phyloP scores from a whole-genome alignment of 108 stramenopile genomes.

The Cyclotella atomus region DNA sequence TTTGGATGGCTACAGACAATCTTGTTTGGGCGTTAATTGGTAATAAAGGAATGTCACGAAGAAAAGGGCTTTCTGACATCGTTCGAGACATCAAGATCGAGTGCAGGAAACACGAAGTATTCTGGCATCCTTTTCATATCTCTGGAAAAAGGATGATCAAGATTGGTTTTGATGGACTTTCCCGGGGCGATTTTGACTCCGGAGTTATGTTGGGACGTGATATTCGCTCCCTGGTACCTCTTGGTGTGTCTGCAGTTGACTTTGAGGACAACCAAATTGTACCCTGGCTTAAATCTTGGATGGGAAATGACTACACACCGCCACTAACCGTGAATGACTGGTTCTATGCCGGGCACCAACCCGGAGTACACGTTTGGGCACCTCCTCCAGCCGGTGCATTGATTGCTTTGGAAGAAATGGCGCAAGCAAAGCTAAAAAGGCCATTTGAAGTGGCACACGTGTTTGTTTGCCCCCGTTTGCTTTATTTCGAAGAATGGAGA shows the following conservation, averaged over 20 bases:
- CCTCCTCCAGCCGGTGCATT: constrained; percentile 19
- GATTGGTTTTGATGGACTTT: constrained; percentile 26
- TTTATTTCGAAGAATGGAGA: constrained; percentile 11
- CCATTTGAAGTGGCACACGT: constrained; percentile 5
- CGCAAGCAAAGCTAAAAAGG: constrained; percentile 1
- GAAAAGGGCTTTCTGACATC: background rate
- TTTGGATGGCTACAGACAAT: constrained; percentile 19
- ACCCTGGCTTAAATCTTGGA: background rate
- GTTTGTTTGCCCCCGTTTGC: constrained; percentile 6
- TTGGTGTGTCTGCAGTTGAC: background rate
- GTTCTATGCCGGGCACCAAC: constrained; percentile 5
- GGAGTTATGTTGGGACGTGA: constrained; percentile 7
- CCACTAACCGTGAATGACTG: background rate
- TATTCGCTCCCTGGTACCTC: background rate
- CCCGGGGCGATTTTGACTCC: constrained; percentile 13
- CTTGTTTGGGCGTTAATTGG: constrained; percentile 3
- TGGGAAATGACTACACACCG: background rate
- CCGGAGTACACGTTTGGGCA: constrained; percentile 18
- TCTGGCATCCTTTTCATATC: constrained; percentile 14
- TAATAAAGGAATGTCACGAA: background rate
- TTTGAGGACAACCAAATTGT: background rate
- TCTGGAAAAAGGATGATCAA: constrained; percentile 37
- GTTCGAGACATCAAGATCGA: constrained; percentile 9
- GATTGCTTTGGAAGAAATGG: constrained; percentile 7
- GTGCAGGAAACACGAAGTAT: constrained; percentile 9